Percentiles rank a stretch among this genome's conserved stretches.
Evolutionary conservation across 148 eudicot genomes (phyloP).

Genomic region (Linanthus parryae): DNA sequence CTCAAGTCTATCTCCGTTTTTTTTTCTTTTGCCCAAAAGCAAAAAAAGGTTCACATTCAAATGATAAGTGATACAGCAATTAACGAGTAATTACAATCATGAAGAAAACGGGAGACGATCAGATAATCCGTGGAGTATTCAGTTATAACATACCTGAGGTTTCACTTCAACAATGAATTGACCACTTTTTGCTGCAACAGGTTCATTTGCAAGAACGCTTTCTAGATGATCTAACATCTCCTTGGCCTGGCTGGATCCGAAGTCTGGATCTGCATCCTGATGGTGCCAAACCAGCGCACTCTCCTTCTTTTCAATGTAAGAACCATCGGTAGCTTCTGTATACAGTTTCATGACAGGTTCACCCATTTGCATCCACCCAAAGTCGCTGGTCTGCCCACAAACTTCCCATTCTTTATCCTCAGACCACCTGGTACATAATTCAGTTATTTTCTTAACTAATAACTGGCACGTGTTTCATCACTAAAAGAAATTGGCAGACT

Average conservation of each 20-base stretch:
- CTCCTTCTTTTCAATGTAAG: slow-evolving; percentile 37
- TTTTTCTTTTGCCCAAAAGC: too few relatives aligned
- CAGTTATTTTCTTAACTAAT: too few relatives aligned
- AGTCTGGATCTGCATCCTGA: slow-evolving; percentile 41
- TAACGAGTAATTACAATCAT: too few relatives aligned
- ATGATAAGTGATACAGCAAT: too few relatives aligned
- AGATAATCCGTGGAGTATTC: too few relatives aligned
- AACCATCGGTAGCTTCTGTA: slow-evolving; percentile 43
- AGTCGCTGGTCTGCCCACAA: slow-evolving; percentile 28
- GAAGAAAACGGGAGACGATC: too few relatives aligned
- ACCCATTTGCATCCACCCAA: slow-evolving; percentile 44
- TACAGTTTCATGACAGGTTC: slow-evolving; percentile 39
- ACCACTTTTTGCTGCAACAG: slow-evolving; percentile 41
- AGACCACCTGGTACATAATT: slow-evolving; percentile 26
- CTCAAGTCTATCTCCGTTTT: too few relatives aligned
- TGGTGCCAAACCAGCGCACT: slow-evolving; percentile 49
- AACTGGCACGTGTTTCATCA: too few relatives aligned
- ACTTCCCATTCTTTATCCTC: slow-evolving; percentile 33
- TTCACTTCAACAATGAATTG: slow-evolving; percentile 47
- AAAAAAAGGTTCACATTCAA: neutral
- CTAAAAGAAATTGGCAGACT: too few relatives aligned
- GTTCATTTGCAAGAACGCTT: slow-evolving; percentile 41
- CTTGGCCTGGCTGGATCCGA: slow-evolving; percentile 43
- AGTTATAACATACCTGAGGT: slow-evolving; percentile 42
- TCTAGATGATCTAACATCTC: slow-evolving; percentile 48